Percentiles rank a stretch among this genome's conserved stretches.
phyloP scores from a whole-genome alignment of 176 grass and related monocot species.

The Musa acuminata region DNA sequence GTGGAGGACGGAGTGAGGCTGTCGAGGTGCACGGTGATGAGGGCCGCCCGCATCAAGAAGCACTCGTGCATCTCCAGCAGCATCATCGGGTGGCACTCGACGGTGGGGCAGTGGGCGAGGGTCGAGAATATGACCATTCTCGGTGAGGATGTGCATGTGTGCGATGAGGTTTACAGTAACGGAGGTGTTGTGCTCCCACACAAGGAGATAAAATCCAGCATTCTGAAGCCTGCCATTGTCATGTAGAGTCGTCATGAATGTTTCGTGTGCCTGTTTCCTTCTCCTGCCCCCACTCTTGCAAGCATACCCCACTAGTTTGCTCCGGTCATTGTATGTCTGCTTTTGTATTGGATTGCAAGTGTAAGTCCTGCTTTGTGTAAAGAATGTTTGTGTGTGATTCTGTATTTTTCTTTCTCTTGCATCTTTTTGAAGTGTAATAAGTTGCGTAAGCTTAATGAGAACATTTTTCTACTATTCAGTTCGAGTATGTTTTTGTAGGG shows the following conservation, averaged over 20 bases:
- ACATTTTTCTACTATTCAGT: no score
- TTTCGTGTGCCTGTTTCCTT: neutral
- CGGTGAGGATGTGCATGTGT: slow-evolving; percentile 6
- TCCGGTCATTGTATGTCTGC: neutral
- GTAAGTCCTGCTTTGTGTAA: no score
- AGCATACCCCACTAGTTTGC: neutral
- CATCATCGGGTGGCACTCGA: slow-evolving; percentile 10
- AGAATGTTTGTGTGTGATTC: no score
- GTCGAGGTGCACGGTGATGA: slow-evolving; percentile 4
- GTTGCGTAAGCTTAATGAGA: no score
- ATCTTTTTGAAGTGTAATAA: no score
- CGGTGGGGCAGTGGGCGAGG: slow-evolving; percentile 4
- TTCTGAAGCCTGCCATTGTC: slow-evolving; percentile 5
- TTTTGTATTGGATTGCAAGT: no score
- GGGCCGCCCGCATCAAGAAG: slow-evolving; percentile 5
- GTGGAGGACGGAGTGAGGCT: slow-evolving; percentile 5
- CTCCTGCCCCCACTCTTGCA: neutral
- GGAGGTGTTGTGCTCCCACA: slow-evolving; percentile 9
- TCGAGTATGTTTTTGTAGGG: no score
- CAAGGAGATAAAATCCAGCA: slow-evolving; percentile 17
- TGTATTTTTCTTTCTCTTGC: no score
- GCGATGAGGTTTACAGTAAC: slow-evolving; percentile 11
- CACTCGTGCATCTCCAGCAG: slow-evolving; percentile 9
- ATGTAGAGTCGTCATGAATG: neutral
- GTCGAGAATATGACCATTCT: slow-evolving; percentile 14